These are phyloP conservation scores for Phytophthora sansomeana DNA, from an alignment of 352 stramenopile species.

Conservation along the genomic window DNA sequence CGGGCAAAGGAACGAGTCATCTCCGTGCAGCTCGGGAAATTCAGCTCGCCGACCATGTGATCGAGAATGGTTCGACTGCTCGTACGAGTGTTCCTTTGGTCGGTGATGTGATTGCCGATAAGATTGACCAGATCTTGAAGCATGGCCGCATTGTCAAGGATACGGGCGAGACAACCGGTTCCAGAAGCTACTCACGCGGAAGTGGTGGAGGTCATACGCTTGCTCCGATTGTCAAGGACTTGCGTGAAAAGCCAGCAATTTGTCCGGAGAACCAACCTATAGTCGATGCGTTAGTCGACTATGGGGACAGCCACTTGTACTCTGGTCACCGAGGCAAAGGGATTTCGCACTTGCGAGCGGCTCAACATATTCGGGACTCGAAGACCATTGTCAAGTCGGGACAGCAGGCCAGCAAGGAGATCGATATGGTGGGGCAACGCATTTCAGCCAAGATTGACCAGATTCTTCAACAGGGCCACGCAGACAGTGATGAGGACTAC, in stretches of 20 bases:
- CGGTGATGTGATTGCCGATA: conserved; percentile 75
- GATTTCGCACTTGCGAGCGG: conserved; percentile 80
- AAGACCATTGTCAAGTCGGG: conserved; percentile 60
- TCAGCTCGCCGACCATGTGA: conserved; percentile 55
- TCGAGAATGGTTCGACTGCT: conserved; percentile 62
- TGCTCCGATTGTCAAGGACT: conserved; percentile 77
- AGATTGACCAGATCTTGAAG: conserved; percentile 81
- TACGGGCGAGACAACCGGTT: conserved; percentile 17
- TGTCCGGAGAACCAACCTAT: conserved; percentile 72
- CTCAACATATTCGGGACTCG: conserved; percentile 62
- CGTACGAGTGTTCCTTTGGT: conserved; percentile 57
- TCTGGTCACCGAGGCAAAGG: conserved; percentile 71
- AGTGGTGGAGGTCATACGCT: conserved; percentile 50
- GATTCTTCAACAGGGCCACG: conserved; percentile 75
- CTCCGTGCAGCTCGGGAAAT: conserved; percentile 71
- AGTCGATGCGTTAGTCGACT: conserved; percentile 71
- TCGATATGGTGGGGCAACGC: conserved; percentile 65
- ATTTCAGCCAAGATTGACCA: conserved; percentile 79
- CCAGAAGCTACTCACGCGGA: conserved; percentile 33
- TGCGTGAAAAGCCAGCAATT: conserved; percentile 63
- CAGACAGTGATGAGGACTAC: conserved; percentile 71
- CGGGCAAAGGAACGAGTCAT: conserved; percentile 74
- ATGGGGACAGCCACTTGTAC: conserved; percentile 76
- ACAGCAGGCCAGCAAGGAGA: conserved; percentile 55
- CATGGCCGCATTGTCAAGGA: conserved; percentile 74